Conservation (phyloP, 768 basidiomycete genomes). For the Amanita rimosa region DNA sequence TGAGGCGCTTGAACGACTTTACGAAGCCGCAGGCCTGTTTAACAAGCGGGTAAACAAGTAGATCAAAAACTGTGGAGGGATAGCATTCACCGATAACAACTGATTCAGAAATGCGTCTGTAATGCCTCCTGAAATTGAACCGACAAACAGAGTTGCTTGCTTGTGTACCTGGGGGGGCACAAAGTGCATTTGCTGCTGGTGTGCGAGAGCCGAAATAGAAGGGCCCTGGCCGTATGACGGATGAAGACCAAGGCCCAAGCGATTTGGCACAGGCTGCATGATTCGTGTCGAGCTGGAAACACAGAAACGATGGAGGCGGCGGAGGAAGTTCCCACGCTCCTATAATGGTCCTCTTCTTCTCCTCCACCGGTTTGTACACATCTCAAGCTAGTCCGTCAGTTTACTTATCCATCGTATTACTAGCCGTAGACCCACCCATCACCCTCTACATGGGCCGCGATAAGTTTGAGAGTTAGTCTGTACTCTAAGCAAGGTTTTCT, state of each 20-base stretch:
- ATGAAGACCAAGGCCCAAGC: constrained; percentile 82
- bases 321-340: neutral
- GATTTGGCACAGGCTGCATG: constrained; percentile 64
- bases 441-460: constrained; percentile 92
- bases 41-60: neutral
- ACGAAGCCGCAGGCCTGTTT: constrained; percentile 80
- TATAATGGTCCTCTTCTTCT: constrained; percentile 45
- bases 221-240: constrained; percentile 86
- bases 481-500: neutral
- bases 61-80: neutral
- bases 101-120: constrained; percentile 72
- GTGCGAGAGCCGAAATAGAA: constrained; percentile 84
- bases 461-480: constrained; percentile 81
- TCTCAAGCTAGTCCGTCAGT: neutral
- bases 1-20: constrained; percentile 84
- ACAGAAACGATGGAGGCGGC: neutral
- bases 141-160: constrained; percentile 76
- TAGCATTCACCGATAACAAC: constrained; percentile 54
- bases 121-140: constrained; percentile 90
- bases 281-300: constrained; percentile 8
- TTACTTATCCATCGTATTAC: constrained; percentile 3
- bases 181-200: constrained; percentile 70
- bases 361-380: constrained; percentile 24
- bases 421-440: constrained; percentile 53
- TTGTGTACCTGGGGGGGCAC: constrained; percentile 60